These are phyloP conservation scores for Candida ipomoeae DNA, from an alignment of 805 yeast species.

Conservation along the genomic window DNA sequence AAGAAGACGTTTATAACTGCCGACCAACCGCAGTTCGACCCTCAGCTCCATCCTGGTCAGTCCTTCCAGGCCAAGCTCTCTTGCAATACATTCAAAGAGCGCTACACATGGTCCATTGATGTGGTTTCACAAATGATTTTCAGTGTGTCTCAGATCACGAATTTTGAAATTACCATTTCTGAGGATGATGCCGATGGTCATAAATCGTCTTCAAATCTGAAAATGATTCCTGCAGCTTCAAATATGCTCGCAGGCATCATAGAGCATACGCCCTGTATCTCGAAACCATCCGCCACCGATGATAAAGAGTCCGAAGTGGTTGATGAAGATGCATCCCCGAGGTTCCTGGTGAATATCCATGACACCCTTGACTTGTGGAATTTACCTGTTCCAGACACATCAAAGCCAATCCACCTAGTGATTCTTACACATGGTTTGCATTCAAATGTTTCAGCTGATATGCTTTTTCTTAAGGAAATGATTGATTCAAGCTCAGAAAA, in stretches of 20 bases:
- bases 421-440: slow-evolving; percentile 89
- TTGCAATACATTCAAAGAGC: slow-evolving; percentile 55
- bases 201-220: slow-evolving; percentile 12
- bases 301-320: background rate
- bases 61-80: slow-evolving; percentile 56
- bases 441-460: slow-evolving; percentile 84
- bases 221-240: background rate
- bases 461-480: slow-evolving; percentile 80
- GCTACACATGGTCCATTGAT: slow-evolving; percentile 75
- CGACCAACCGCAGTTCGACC: slow-evolving; percentile 72
- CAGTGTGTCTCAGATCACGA: slow-evolving; percentile 60
- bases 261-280: slow-evolving; percentile 20
- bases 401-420: slow-evolving; percentile 73
- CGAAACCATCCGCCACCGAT: slow-evolving; percentile 18
- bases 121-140: slow-evolving; percentile 77
- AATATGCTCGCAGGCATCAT: slow-evolving; percentile 1
- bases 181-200: slow-evolving; percentile 4
- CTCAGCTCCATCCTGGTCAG: slow-evolving; percentile 69
- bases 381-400: slow-evolving; percentile 45
- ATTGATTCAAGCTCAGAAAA: slow-evolving; percentile 63
- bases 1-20: slow-evolving; percentile 59
- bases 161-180: slow-evolving; percentile 56
- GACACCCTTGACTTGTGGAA: slow-evolving; percentile 77
- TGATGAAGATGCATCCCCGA: slow-evolving; percentile 4
- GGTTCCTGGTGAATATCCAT: slow-evolving; percentile 46